Evolutionary conservation across 768 basidiomycete genomes (phyloP), one percentile per base, ranked within the genome.

Genomic region (Lactarius vividus): DNA sequence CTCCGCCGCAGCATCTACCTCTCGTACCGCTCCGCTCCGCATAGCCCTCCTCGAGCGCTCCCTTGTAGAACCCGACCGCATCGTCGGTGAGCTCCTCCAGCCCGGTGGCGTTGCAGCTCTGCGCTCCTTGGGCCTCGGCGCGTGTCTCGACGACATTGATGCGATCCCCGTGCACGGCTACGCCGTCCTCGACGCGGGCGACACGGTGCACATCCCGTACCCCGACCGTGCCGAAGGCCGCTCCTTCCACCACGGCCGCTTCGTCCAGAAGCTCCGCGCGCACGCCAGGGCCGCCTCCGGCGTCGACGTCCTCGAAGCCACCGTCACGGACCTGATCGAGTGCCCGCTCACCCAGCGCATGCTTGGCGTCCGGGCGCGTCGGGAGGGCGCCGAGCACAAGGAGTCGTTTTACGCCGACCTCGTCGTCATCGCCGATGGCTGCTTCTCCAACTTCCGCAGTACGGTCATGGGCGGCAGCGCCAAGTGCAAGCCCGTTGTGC

Each of bases 61-160:
- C 16, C 83, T 98, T 4, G 83, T 89, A 0, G 91, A 94, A 74
- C 97, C 97, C 0, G 94, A 98, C 81, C 85, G 97, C 20, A 98
- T 99, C 70, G 97, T 98, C 39, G 97, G 97, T 29, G 97, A 99
- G 75, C 86, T 98, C 1, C 80, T 99, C 28, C 97, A 99, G 73
- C 97, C 97, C 2, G 95, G 89, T 1, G 97, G 97, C 1, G 87
- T 94, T 28, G 79, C 80, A 15, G 87, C 94, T 0, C 78, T 99
- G 54, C 78, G 84, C 63, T 77, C 83, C 42, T 84, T 99, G n/a
- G 96, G 94, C 0, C 75, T 99, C 70, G 85, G 84, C 57, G 78
- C 78, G 8, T 88, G 87, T 61, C 76, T 97, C 54, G 91, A 98
- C 29, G 88, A 84, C n/a, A 96, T 98, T 64, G 96, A 93, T 75